Evolutionary conservation across 1,139 yeast genomes (phyloP).

Genomic region (Zygosaccharomyces pseudobailii): DNA sequence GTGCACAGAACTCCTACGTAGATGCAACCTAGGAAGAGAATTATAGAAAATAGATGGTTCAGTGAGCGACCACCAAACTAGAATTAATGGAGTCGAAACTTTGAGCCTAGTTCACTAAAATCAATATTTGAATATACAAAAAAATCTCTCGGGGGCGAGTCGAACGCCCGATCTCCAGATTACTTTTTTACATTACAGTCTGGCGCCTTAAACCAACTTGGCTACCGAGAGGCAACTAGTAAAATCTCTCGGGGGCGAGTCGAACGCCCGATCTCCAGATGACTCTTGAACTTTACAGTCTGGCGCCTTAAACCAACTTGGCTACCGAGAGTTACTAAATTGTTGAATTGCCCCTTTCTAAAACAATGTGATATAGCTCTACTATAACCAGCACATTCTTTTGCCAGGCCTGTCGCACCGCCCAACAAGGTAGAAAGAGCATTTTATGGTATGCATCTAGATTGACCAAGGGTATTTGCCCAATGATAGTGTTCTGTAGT

Average conservation of each 20-base stretch:
- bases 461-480: too few relatives aligned
- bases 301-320: constrained; percentile 31
- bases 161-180: constrained; percentile 20
- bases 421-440: too few relatives aligned
- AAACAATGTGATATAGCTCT: not conserved
- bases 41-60: too few relatives aligned
- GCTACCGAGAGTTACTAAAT: constrained; percentile 23
- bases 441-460: too few relatives aligned
- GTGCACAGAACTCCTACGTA: too few relatives aligned
- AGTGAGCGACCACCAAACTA: too few relatives aligned
- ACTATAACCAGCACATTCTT: too few relatives aligned
- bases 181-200: constrained; percentile 14
- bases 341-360: not conserved
- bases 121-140: not conserved
- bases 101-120: too few relatives aligned
- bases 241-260: constrained; percentile 29
- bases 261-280: constrained; percentile 31
- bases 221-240: constrained; percentile 16
- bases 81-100: too few relatives aligned
- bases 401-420: too few relatives aligned
- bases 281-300: constrained; percentile 23
- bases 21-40: too few relatives aligned
- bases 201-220: constrained; percentile 20
- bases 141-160: constrained; percentile 18
- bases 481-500: too few relatives aligned